Percentiles rank a stretch among this genome's conserved stretches.
Evolutionary conservation across 2,329 filamentous ascomycete genomes (phyloP).

Genomic region (Aspergillus clavatus): DNA sequence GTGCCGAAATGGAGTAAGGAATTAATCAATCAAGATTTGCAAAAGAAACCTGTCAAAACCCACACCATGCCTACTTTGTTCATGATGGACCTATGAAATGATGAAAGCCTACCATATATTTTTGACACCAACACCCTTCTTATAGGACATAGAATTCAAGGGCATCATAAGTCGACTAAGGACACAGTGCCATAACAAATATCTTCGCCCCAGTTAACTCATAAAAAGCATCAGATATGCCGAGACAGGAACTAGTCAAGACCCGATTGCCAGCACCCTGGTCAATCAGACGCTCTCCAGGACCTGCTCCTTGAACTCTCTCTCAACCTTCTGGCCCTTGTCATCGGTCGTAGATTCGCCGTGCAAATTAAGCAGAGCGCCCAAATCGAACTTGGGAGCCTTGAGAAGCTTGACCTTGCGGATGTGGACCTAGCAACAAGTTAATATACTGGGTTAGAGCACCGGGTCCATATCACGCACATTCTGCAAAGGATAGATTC

Average conservation of each 20-base stretch:
- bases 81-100: background rate
- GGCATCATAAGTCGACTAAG: background rate
- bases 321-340: constrained; percentile 96
- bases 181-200: background rate
- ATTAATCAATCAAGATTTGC: background rate
- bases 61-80: background rate
- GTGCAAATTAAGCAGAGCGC: constrained; percentile 91
- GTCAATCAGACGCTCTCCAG: constrained; percentile 81
- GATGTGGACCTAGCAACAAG: constrained; percentile 78
- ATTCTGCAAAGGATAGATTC: constrained; percentile 99
- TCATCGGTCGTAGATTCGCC: constrained; percentile 96
- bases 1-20: background rate
- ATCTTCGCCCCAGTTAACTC: constrained; percentile 19
- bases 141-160: background rate
- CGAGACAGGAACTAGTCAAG: constrained; percentile 64
- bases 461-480: constrained; percentile 53
- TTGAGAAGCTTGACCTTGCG: constrained; percentile 99
- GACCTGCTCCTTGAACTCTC: constrained; percentile 98
- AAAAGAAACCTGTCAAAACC: background rate
- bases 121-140: background rate
- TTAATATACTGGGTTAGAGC: constrained; percentile 28
- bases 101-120: background rate
- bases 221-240: constrained; percentile 24
- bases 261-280: constrained; percentile 72
- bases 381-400: constrained; percentile 97